Conservation (phyloP, 164 flowering plant genomes). For the Protea cynaroides region DNA sequence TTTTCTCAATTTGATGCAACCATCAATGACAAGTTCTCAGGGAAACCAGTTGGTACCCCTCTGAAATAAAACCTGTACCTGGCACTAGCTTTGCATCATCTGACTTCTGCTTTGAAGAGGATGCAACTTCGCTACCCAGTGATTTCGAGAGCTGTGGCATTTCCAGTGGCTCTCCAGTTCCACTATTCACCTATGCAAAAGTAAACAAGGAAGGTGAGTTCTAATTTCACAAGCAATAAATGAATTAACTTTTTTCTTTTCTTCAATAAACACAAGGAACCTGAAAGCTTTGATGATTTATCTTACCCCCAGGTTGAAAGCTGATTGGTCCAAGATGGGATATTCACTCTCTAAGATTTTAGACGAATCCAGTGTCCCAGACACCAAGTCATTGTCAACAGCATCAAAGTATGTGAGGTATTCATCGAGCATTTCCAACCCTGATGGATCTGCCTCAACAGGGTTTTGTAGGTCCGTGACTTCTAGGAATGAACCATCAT, state of each 20-base stretch:
- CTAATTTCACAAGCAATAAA: background rate
- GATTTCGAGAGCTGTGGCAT: constrained; percentile 13
- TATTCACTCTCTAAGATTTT: constrained; percentile 1
- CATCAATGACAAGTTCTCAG: background rate
- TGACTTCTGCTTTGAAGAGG: constrained; percentile 33
- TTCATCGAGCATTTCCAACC: constrained; percentile 41
- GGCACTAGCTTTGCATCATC: constrained; percentile 15
- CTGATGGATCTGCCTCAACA: constrained; percentile 20
- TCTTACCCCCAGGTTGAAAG: constrained; percentile 25
- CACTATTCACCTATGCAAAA: constrained; percentile 17
- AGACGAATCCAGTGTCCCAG: too few relatives aligned
- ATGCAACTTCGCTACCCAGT: constrained; percentile 24
- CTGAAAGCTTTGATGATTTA: background rate
- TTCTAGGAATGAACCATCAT: constrained; percentile 37
- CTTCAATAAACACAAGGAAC: background rate
- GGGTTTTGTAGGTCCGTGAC: constrained; percentile 37
- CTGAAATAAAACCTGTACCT: constrained; percentile 21
- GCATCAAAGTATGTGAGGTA: constrained; percentile 41
- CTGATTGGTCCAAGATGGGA: constrained; percentile 14
- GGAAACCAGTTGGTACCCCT: background rate
- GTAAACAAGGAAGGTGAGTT: background rate
- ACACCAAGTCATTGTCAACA: constrained; percentile 20
- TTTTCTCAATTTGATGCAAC: background rate
- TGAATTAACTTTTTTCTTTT: too few relatives aligned
- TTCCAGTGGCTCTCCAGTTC: background rate